Base-by-base conservation (phyloP, 2,329 filamentous ascomycete genomes). In the Ophiostoma ips region DNA sequence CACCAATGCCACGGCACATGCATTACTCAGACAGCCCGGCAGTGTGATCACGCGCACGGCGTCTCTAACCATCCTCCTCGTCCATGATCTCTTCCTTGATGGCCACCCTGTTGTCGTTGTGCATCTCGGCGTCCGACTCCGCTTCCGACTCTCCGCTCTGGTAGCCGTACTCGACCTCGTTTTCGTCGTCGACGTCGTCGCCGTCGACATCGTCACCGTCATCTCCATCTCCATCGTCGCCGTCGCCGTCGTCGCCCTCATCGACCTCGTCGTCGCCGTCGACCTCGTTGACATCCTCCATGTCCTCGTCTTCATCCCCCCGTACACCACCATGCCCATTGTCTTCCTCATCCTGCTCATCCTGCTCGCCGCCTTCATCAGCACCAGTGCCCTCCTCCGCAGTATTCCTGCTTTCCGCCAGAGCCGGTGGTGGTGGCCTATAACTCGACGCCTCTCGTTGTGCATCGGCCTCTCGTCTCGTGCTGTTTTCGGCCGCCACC, bases 151-250 rank as follows among this genome's bases (percentile, higher is more conserved):
- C 50, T 3, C 49, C 54, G 2, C 43, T 45, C 8, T 49, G 46
- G 1, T 49, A 49, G 3, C 45, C 52, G 3, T 55, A 53, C 1
- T 55, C 54, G 1, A 54, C 52, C 3, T 55, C 48, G 5, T 48
- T 54, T 0, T 51, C 53, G 0, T 43, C 51, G 7, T 51, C 52
- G 1, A 43, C 40, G 8, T 48, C 52, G 2, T 55, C 52, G 1
- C 50, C 44, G 2, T 40, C 38, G 2, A 48, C 45, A 3, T 49
- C 51, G 1, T 46, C 24, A 2, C 34, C 48, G 12, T 47, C 53
- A 3, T 49, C 49, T 0, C 52, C 53, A 2, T 46, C 52, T 1
- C 48, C 50, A 1, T 48, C 50, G 3, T 34, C 49, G 6, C 43
- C 50, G 15, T 50, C 53, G 13, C 47, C 51, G 2, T 51, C 51